These are phyloP conservation scores for Neurospora africana DNA, from an alignment of 495 filamentous ascomycete species.

Conservation along the genomic window DNA sequence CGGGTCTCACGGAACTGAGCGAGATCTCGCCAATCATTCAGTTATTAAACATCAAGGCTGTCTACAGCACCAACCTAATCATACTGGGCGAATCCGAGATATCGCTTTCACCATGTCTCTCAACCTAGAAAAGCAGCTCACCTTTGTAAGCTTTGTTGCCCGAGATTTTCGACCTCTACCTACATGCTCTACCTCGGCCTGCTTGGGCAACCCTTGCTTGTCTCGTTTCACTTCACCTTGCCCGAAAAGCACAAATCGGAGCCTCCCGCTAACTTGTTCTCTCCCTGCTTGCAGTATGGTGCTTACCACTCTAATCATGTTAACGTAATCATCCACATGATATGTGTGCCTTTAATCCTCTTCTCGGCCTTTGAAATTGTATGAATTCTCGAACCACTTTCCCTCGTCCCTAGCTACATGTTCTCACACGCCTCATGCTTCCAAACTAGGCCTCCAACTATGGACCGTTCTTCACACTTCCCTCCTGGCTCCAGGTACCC, in stretches of 20 bases:
- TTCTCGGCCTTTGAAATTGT: constrained; percentile 74
- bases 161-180: neutral
- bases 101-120: constrained; percentile 47
- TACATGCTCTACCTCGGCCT: neutral
- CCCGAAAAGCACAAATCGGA: neutral
- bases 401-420: neutral
- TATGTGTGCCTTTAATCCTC: constrained; percentile 76
- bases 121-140: constrained; percentile 68
- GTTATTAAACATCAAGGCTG: no score
- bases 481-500: constrained; percentile 55
- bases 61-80: neutral
- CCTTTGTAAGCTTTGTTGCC: constrained; percentile 49
- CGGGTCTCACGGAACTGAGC: neutral
- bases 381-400: constrained; percentile 16
- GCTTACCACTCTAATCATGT: constrained; percentile 85
- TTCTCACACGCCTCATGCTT: constrained; percentile 5
- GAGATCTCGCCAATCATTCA: neutral
- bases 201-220: neutral
- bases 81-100: neutral
- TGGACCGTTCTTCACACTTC: constrained; percentile 59
- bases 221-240: neutral
- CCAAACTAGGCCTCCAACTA: constrained; percentile 60
- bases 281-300: constrained; percentile 58
- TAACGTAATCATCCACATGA: constrained; percentile 83
- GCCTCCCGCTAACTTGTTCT: constrained; percentile 7